A percentile compares a stretch with the other conserved stretches of the same genome.
These are phyloP conservation scores for Kockiozyma suomiensis DNA, from an alignment of 805 yeast species.

Conservation along the genomic window DNA sequence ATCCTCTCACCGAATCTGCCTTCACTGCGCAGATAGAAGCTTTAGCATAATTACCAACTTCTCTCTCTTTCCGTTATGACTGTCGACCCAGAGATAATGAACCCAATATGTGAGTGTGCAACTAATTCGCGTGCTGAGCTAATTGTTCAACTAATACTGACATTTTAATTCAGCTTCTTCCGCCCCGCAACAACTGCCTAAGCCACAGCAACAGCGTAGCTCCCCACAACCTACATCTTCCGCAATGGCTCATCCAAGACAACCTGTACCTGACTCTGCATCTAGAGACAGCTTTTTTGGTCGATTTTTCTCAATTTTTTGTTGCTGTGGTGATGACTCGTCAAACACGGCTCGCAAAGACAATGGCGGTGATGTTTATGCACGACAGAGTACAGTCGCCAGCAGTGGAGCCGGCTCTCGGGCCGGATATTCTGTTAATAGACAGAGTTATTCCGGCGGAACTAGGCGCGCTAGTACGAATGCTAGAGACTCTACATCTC, in stretches of 20 bases:
- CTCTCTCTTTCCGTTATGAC: not conserved
- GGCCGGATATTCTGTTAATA: slow-evolving; percentile 3
- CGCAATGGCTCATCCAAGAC: not conserved
- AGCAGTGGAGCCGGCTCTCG: not conserved
- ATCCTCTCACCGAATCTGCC: not conserved
- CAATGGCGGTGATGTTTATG: not conserved
- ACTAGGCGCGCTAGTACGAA: not conserved
- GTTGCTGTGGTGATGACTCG: slow-evolving; percentile 18
- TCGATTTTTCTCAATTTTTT: slow-evolving; percentile 13
- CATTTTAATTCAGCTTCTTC: not conserved
- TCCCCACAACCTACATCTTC: not conserved
- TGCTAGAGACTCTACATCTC: slow-evolving; percentile 14
- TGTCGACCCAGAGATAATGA: not conserved
- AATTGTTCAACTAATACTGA: not conserved
- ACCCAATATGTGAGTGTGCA: not conserved
- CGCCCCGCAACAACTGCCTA: not conserved
- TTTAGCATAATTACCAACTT: not conserved
- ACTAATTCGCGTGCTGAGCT: not conserved
- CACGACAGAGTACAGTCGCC: not conserved
- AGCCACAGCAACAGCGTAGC: not conserved
- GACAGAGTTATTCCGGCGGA: no score
- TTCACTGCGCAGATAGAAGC: not conserved
- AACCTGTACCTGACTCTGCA: not conserved
- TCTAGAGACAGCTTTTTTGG: slow-evolving; percentile 18
- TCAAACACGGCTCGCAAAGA: not conserved